Evolutionary conservation across 176 grass and related monocot species (phyloP).

Genomic region (Dactylis glomerata): DNA sequence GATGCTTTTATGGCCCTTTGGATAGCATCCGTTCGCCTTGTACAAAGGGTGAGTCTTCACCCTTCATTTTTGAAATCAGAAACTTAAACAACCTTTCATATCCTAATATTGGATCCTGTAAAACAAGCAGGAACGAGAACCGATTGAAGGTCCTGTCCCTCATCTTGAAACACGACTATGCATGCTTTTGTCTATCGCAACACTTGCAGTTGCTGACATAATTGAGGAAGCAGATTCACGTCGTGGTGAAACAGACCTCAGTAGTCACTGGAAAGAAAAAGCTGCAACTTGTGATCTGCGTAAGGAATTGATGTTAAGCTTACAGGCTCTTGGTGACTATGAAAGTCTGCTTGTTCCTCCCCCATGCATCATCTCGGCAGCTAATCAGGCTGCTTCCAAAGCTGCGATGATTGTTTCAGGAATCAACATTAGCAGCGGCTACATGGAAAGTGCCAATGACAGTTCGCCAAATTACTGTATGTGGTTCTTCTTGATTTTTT

Average conservation of each 20-base stretch:
- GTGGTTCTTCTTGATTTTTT: constrained; percentile 32
- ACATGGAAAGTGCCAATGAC: constrained; percentile 55
- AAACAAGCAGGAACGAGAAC: constrained; percentile 85
- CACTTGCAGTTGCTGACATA: constrained; percentile 80
- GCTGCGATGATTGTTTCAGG: constrained; percentile 79
- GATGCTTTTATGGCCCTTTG: constrained; percentile 95
- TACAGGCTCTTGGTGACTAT: constrained; percentile 82
- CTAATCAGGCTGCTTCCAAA: constrained; percentile 87
- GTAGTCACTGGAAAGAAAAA: constrained; percentile 44
- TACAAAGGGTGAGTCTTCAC: constrained; percentile 72
- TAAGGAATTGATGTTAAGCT: constrained; percentile 74
- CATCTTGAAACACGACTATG: constrained; percentile 86
- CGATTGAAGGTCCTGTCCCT: constrained; percentile 87
- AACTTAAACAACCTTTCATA: constrained; percentile 17
- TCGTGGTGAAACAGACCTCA: constrained; percentile 36
- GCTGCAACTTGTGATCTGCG: constrained; percentile 30
- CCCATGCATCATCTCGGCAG: constrained; percentile 61
- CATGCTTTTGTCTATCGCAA: constrained; percentile 83
- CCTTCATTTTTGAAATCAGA: constrained; percentile 14
- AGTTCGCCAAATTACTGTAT: constrained; percentile 62
- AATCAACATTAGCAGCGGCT: constrained; percentile 52
- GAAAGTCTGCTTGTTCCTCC: constrained; percentile 87
- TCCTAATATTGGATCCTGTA: constrained; percentile 33
- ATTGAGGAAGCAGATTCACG: constrained; percentile 65
- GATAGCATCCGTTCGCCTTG: constrained; percentile 87